Evolutionary conservation across 2,329 filamentous ascomycete species (phyloP), one percentile per base, ranked within the genome.

Genomic region (Xylaria sp.): DNA sequence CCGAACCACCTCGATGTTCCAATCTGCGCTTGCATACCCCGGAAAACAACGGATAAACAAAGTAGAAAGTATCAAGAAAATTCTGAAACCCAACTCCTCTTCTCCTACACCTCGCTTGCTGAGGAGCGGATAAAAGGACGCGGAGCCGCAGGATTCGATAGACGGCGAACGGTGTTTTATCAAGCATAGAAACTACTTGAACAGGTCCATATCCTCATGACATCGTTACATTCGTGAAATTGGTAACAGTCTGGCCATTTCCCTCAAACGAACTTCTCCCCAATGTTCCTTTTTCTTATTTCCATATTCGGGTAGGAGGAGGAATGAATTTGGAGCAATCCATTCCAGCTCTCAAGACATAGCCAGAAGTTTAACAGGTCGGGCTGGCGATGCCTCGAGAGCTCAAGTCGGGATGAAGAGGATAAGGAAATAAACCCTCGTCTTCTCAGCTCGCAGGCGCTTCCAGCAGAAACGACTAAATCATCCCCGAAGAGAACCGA

Each of bases 381-480:
- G 28, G 10, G 48, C 66, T 58, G 37, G 58, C 46, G 34, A 66
- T 2, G 54, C n/a, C 7, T 34, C 20, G 39, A 63, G 54, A 63
- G 58, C 63, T 7, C 15, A 31, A 39, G 13, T 9, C n/a, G 5
- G 56, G 39, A 15, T 10, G 28, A 67, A 2, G 60, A 55, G 20
- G 50, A 51, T 34, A 18, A 13, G 23, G 28, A n/a, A 41, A 39
- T 12, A 59, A 64, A 69, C 69, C 71, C 66, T 69, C 54, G 34
- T 51, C 61, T 67, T 57, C 66, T 51, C 37, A 52, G 34, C 65
- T 59, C 64, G 67, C 69, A 73, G 71, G 71, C 23, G 69, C 69
- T 71, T 65, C 67, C 66, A 59, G 52, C 64, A 69, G 66, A 71
- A 69, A 64, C 69, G 65, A 66, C 71, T 68, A 50, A 50, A 66